Percentiles rank a stretch among this genome's conserved stretches.
phyloP scores from a whole-genome alignment of 2,329 filamentous ascomycete genomes.

The Fusarium ambrosium region DNA sequence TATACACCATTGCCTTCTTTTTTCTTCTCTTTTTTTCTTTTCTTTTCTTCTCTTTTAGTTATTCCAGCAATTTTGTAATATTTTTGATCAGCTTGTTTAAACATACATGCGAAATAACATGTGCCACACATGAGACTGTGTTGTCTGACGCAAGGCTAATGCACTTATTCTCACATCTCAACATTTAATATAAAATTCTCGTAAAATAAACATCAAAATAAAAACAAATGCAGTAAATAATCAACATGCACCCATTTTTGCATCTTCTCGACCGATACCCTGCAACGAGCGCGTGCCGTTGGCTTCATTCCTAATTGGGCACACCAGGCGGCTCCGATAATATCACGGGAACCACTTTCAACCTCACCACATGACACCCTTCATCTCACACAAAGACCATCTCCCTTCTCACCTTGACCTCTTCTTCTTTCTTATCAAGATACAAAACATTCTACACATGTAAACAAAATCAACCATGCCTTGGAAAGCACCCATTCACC shows the following conservation, averaged over 20 bases:
- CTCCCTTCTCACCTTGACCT: neutral
- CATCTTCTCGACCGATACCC: neutral
- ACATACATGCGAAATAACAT: too few relatives aligned
- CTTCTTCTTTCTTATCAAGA: neutral
- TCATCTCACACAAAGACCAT: neutral
- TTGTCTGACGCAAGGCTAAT: too few relatives aligned
- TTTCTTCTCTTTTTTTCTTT: too few relatives aligned
- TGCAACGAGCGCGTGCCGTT: neutral
- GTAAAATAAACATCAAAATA: neutral
- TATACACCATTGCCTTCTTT: too few relatives aligned
- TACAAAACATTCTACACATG: fast-evolving
- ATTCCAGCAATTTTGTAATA: too few relatives aligned
- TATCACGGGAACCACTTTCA: slow-evolving; percentile 38
- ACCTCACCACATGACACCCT: slow-evolving; percentile 34
- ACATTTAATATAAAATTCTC: too few relatives aligned
- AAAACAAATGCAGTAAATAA: neutral
- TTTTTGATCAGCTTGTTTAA: too few relatives aligned
- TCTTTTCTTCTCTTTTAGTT: too few relatives aligned
- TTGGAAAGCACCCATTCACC: slow-evolving; percentile 62
- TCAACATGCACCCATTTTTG: neutral
- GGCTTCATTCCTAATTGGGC: slow-evolving; percentile 3
- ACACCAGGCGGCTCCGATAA: slow-evolving; percentile 16
- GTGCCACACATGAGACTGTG: too few relatives aligned
- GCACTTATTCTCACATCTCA: too few relatives aligned
- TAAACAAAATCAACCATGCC: slow-evolving; percentile 14